These are phyloP conservation scores for Rhododendron kiyosumense DNA, from an alignment of 148 eudicot species.

Conservation along the genomic window DNA sequence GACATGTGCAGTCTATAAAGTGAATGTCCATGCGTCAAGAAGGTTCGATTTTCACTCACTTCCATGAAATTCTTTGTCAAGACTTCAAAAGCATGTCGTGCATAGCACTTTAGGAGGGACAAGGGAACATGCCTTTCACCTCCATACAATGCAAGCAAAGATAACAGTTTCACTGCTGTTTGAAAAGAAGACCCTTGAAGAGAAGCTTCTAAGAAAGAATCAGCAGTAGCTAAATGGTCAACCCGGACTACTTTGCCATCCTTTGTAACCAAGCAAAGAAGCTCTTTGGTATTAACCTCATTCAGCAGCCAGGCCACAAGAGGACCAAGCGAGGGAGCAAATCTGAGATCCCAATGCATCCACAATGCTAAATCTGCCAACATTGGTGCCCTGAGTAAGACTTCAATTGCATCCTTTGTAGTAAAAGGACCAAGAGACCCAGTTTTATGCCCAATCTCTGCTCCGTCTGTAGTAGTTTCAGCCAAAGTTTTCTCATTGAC, in stretches of 20 bases:
- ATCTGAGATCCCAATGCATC: constrained; percentile 79
- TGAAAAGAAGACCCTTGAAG: constrained; percentile 67
- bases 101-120: constrained; percentile 71
- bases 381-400: constrained; percentile 71
- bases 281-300: constrained; percentile 57
- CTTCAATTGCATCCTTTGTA: constrained; percentile 62
- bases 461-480: constrained; percentile 14
- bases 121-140: constrained; percentile 61
- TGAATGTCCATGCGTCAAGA: constrained; percentile 9
- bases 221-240: constrained; percentile 63
- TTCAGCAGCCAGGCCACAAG: constrained; percentile 65
- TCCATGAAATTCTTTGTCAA: constrained; percentile 32
- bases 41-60: constrained; percentile 6
- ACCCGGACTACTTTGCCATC: constrained; percentile 66
- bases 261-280: constrained; percentile 63
- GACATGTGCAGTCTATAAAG: constrained; percentile 4
- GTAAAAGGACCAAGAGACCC: constrained; percentile 33
- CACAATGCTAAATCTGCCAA: constrained; percentile 62
- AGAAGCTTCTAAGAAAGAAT: constrained; percentile 65
- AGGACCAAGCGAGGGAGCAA: constrained; percentile 86
- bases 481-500: constrained; percentile 19
- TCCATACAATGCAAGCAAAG: constrained; percentile 66
- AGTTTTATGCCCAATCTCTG: constrained; percentile 17
- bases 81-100: constrained; percentile 69
- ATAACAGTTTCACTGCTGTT: constrained; percentile 68